Conservation (phyloP, 805 yeast genomes). For the Candida argentea region DNA sequence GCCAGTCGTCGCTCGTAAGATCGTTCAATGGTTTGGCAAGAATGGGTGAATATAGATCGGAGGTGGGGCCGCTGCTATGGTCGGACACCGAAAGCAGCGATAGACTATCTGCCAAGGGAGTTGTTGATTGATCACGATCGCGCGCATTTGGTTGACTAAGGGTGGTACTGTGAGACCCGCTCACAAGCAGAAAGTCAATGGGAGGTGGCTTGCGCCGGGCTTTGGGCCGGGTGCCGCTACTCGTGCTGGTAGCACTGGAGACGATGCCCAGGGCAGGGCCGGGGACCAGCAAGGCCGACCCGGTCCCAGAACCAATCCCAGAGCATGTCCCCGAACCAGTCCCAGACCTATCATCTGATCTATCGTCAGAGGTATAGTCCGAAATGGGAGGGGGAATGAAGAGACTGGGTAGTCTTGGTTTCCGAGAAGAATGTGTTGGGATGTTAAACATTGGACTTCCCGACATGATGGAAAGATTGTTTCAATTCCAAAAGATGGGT, state of each 20-base stretch:
- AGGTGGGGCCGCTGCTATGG: not conserved
- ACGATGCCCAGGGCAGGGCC: not conserved
- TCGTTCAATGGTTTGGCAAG: constrained; percentile 28
- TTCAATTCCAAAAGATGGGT: too few relatives aligned
- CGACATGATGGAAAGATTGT: too few relatives aligned
- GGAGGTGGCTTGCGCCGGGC: constrained; percentile 33
- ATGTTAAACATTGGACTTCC: too few relatives aligned
- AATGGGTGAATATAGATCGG: not conserved
- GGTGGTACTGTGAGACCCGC: constrained; percentile 4
- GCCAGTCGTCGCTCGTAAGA: constrained; percentile 72
- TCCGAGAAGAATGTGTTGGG: too few relatives aligned
- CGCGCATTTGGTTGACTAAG: too few relatives aligned
- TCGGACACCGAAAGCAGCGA: constrained; percentile 1
- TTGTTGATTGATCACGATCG: not conserved
- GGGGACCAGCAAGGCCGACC: constrained; percentile 5
- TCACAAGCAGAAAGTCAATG: constrained; percentile 26
- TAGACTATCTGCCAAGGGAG: not conserved
- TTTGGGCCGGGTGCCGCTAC: constrained; percentile 2
- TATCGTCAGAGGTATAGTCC: too few relatives aligned
- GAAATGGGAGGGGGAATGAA: too few relatives aligned
- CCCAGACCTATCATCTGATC: too few relatives aligned
- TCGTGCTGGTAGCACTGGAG: not conserved
- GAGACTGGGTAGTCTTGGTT: too few relatives aligned
- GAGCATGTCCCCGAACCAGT: too few relatives aligned
- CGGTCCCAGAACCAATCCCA: too few relatives aligned